Evolutionary conservation across 768 basidiomycete genomes (phyloP).

Genomic region (Collybia sordida): DNA sequence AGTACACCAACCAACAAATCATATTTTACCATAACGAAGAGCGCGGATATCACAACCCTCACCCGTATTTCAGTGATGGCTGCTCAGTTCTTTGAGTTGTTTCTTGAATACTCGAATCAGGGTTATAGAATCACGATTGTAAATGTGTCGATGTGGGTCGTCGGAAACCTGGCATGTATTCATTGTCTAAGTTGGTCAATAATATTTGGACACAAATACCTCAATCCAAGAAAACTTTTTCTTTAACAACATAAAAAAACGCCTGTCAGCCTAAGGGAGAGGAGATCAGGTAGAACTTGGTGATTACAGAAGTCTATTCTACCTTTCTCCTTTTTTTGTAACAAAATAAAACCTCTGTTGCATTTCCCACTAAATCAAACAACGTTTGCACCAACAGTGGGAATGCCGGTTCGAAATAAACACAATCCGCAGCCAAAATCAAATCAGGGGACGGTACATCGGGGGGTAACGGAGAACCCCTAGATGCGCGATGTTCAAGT

Average conservation of each 20-base stretch:
- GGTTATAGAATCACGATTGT: slow-evolving; percentile 66
- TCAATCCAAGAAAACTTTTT: slow-evolving; percentile 76
- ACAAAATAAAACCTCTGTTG: slow-evolving; percentile 80
- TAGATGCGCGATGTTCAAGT: slow-evolving; percentile 22
- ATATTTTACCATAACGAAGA: too few species aligned
- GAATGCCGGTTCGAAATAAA: slow-evolving; percentile 94
- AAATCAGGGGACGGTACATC: slow-evolving; percentile 55
- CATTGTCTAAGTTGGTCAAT: not conserved
- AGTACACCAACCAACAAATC: too few species aligned
- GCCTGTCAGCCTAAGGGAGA: slow-evolving; percentile 76
- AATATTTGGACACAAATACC: slow-evolving; percentile 31
- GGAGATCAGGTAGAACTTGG: not conserved
- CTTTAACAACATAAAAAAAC: slow-evolving; percentile 79
- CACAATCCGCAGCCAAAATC: slow-evolving; percentile 90
- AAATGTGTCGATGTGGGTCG: slow-evolving; percentile 57
- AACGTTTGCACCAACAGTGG: slow-evolving; percentile 84
- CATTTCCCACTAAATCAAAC: slow-evolving; percentile 52
- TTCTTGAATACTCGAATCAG: slow-evolving; percentile 50
- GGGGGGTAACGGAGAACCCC: slow-evolving; percentile 63
- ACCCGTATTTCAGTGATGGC: too few species aligned
- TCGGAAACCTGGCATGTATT: slow-evolving; percentile 49
- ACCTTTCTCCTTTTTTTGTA: slow-evolving; percentile 65
- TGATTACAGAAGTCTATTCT: not conserved
- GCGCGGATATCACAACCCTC: too few species aligned
- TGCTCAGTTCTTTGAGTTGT: too few species aligned